Base-by-base conservation (phyloP, 2,329 filamentous ascomycete genomes). In the Trichoderma atrobrunneum region DNA sequence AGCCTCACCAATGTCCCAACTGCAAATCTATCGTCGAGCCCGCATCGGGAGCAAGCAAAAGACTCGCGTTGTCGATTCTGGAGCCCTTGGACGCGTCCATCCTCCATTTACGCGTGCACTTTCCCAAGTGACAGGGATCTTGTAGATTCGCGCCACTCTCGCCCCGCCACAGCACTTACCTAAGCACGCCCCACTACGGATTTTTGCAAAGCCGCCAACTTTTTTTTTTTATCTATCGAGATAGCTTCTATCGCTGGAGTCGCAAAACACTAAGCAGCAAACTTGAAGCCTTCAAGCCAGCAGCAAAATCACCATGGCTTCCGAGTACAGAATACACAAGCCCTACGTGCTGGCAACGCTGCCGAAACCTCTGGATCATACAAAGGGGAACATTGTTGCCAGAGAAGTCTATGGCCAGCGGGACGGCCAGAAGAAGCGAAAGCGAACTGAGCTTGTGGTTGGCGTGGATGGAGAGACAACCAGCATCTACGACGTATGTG, bases 391-490 rank as follows among this genome's bases (percentile, higher is more conserved):
- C 72, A 90, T 88, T 79, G 85, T 87, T 48, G 87, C 89, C 14
- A 85, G 88, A 74, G 88, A 91, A 74, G 88, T 91, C 48, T 89
- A 87, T 76, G 88, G 89, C 74, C 87, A 88, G 78, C 84, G 85
- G 75, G 83, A 87, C 65, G 87, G 86, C 26, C 85, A 85, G 36
- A 89, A 87, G 81, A 90, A 88, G 81, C 85, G 87, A 76, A 90
- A 90, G 81, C 86, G 90, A 76, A 85, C 89, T 11, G 90, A 92
- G 77, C 79, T 92, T 62, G 87, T 86, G 11, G 87, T 91, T 32
- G 90, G 89, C 24, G 86, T 89, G 76, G 88, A 92, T 78, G 90
- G 90, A 73, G 89, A 91, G 78, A 87, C 88, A 5, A 83, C 90
- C 3, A 91, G 90, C 75, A 86, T 92, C 56, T 92, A 92, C 76